phyloP scores from a whole-genome alignment of 1,284 basidiomycete species.

The Trametes hirsuta region DNA sequence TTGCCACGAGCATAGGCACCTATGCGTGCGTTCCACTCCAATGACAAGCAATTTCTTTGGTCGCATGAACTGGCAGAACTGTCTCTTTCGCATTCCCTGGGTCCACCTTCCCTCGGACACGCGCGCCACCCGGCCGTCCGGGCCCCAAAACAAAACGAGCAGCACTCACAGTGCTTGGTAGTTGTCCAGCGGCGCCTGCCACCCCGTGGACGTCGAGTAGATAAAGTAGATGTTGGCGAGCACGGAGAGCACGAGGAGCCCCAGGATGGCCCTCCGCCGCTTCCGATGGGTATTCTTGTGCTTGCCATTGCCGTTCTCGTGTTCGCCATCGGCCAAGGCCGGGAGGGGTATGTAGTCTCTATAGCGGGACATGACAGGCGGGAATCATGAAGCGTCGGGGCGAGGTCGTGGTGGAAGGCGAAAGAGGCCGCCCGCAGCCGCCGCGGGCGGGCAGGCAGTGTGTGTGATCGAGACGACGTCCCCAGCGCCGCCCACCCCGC shows the following conservation, averaged over 20 bases:
- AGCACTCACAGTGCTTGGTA: slow-evolving; percentile 28
- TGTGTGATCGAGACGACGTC: too few species aligned
- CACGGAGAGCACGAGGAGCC: slow-evolving; percentile 13
- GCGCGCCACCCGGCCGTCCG: too few species aligned
- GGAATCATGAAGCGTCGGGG: not conserved
- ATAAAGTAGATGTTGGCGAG: slow-evolving; percentile 17
- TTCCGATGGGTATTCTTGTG: slow-evolving; percentile 8
- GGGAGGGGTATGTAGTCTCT: slow-evolving; percentile 22
- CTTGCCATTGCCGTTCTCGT: slow-evolving; percentile 7
- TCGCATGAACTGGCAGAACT: too few species aligned
- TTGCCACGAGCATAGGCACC: too few species aligned
- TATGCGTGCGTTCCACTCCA: too few species aligned
- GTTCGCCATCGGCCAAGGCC: slow-evolving; percentile 5
- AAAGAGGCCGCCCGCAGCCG: not conserved
- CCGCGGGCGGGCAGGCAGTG: too few species aligned
- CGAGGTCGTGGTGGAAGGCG: not conserved
- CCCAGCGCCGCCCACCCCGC: too few species aligned
- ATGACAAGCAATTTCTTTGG: too few species aligned
- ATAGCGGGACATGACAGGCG: slow-evolving; percentile 16
- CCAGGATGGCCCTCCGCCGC: slow-evolving; percentile 9
- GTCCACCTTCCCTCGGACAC: too few species aligned
- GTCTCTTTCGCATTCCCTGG: too few species aligned
- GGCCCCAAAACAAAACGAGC: not conserved
- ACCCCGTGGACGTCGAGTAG: slow-evolving; percentile 6
- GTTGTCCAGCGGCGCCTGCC: slow-evolving; percentile 26